phyloP scores from a whole-genome alignment of 805 yeast genomes.

The Wickerhamomyces hampshirensis region DNA sequence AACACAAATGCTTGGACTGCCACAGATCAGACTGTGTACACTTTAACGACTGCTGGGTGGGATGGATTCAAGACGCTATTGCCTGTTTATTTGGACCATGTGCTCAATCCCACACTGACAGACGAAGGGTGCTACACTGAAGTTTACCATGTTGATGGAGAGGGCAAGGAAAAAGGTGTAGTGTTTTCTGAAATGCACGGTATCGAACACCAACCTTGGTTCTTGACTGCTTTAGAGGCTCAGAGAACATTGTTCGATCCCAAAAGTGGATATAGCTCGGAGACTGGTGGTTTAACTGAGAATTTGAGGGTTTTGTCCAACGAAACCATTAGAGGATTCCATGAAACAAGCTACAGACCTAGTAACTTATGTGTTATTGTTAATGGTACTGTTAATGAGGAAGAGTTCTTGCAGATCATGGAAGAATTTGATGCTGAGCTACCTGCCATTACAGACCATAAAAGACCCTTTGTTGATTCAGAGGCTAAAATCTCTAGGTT shows the following conservation, averaged over 20 bases:
- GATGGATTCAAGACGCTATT: conserved; percentile 80
- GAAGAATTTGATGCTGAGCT: conserved; percentile 55
- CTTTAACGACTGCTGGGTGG: conserved; percentile 93
- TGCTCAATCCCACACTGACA: conserved; percentile 77
- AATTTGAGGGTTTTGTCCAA: conserved; percentile 71
- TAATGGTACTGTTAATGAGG: conserved; percentile 80
- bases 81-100: conserved; percentile 88
- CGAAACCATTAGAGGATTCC: conserved; percentile 73
- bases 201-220: conserved; percentile 74
- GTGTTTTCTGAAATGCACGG: conserved; percentile 98
- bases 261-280: conserved; percentile 81
- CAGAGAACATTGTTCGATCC: conserved; percentile 51
- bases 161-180: conserved; percentile 90
- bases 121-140: conserved; percentile 91
- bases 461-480: conserved; percentile 79
- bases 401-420: conserved; percentile 60
- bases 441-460: conserved; percentile 26
- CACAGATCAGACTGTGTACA: conserved; percentile 92
- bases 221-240: conserved; percentile 52
- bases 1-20: conserved; percentile 96
- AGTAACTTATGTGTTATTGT: conserved; percentile 80
- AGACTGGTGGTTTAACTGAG: conserved; percentile 86
- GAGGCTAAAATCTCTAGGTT: conserved; percentile 35
- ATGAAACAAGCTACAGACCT: conserved; percentile 66
- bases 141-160: conserved; percentile 90